Percentiles rank a stretch among this genome's conserved stretches.
phyloP scores from a whole-genome alignment of 805 yeast species.

The Lipomyces orientalis region DNA sequence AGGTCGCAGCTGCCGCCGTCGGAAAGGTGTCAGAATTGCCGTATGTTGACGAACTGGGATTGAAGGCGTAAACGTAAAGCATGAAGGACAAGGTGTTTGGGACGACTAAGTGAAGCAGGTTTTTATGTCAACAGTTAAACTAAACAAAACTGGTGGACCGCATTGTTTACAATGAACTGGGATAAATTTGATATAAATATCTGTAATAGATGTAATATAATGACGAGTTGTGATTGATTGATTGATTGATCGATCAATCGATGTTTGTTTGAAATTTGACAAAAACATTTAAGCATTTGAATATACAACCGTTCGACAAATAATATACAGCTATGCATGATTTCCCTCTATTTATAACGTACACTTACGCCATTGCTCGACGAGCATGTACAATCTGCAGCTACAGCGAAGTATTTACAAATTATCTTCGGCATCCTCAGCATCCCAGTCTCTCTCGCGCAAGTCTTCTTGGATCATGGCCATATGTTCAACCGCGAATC shows the following conservation, averaged over 20 bases:
- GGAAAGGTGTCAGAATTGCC: constrained; percentile 90
- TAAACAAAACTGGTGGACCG: not conserved
- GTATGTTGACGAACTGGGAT: constrained; percentile 67
- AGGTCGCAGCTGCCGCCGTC: constrained; percentile 83
- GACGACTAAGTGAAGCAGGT: not conserved
- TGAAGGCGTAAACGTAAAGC: constrained; percentile 1
- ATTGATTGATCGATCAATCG: not conserved
- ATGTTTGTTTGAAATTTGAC: not conserved
- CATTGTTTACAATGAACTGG: not conserved
- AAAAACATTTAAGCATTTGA: not conserved
- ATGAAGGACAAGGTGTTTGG: not conserved
- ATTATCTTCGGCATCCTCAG: not conserved
- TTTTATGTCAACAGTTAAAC: not conserved
- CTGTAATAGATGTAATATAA: not conserved
- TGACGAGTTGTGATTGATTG: not conserved
- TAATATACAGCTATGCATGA: not conserved
- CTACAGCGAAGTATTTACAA: not conserved
- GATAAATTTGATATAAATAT: not conserved
- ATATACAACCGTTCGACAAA: not conserved
- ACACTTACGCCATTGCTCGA: not conserved
- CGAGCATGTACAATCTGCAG: not conserved
- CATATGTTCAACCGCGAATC: not conserved
- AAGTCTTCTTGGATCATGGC: not conserved
- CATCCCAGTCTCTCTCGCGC: not conserved
- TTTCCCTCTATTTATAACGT: not conserved